Evolutionary conservation across 1,284 basidiomycete species (phyloP).

Genomic region (Irpex sp.): DNA sequence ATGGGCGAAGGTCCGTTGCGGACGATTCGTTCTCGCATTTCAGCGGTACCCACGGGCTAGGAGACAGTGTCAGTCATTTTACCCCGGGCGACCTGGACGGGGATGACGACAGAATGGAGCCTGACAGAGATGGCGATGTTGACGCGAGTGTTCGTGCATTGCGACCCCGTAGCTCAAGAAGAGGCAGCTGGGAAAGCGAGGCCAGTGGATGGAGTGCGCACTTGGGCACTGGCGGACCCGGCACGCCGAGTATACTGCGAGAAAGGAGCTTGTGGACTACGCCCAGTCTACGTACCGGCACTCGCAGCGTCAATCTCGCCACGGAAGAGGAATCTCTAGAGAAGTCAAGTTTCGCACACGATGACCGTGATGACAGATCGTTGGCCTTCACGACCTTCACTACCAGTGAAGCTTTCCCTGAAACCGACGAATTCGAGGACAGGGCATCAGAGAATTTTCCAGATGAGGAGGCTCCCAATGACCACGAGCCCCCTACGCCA

Average conservation of each 20-base stretch:
- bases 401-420: constrained; percentile 1
- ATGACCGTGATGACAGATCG: constrained; percentile 1
- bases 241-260: constrained; percentile 41
- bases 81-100: constrained; percentile 48
- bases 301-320: constrained; percentile 35
- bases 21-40: constrained; percentile 73
- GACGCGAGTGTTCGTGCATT: constrained; percentile 79
- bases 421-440: neutral
- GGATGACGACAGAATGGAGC: constrained; percentile 20
- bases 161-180: constrained; percentile 72
- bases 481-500: constrained; percentile 1
- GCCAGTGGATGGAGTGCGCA: constrained; percentile 81
- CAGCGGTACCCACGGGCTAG: constrained; percentile 38
- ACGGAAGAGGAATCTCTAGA: constrained; percentile 21
- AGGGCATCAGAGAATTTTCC: neutral
- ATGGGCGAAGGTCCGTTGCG: constrained; percentile 34
- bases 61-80: constrained; percentile 66
- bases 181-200: constrained; percentile 83
- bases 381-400: neutral
- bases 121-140: constrained; percentile 53
- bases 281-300: constrained; percentile 51
- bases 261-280: constrained; percentile 58
- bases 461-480: neutral
- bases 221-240: constrained; percentile 33
- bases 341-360: constrained; percentile 13